Base-by-base conservation (phyloP, 2,329 filamentous ascomycete species). In the Colletotrichum chlorophyti region DNA sequence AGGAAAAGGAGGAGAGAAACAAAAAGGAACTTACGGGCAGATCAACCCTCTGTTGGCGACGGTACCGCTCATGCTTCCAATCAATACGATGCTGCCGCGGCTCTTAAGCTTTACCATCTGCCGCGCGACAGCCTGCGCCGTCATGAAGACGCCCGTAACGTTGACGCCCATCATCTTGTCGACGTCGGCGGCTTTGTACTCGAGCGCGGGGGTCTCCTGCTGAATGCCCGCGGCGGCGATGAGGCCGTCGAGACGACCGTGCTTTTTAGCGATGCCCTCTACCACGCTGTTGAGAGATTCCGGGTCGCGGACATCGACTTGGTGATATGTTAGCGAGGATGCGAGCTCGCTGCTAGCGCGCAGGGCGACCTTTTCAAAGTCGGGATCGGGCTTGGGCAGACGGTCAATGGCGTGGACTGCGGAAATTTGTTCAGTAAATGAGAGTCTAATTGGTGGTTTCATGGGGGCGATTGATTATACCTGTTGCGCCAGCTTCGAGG, bases 151-250 rank as follows among this genome's bases (percentile, higher is more conserved):
- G 11, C 93, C 93, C n/a, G 87, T 95, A 65, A 96, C 82, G 74
- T 97, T 96, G 68, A 94, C 88, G 67, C 90, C 84, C 73, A 96
- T 82, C 79, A 96, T 91, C 73, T 87, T 84, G 70, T 93, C 86
- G 70, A 86, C 86, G 70, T 91, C 90, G 69, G 88, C 81, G 19
- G 90, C 85, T 21, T 85, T 83, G 69, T 96, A 96, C 45, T 96
- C 91, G 52, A 97, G 79, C 1, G 93, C 92, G 0, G 91, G 76
- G 0, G 87, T 92, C 75, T 96, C 91, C 73, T 96, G 90, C 75
- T 96, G 91, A 66, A 92, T 90, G 6, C 85, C 85, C 0, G 85
- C 85, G 2, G 84, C 83, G 2, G 85, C 84, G 43, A 97, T 85
- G 53, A 96, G 76, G 0, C 93, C 93, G 69, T 96, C 91, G 61